Conservation (phyloP, 1,284 basidiomycete genomes). For the Pseudozyma pruni region DNA sequence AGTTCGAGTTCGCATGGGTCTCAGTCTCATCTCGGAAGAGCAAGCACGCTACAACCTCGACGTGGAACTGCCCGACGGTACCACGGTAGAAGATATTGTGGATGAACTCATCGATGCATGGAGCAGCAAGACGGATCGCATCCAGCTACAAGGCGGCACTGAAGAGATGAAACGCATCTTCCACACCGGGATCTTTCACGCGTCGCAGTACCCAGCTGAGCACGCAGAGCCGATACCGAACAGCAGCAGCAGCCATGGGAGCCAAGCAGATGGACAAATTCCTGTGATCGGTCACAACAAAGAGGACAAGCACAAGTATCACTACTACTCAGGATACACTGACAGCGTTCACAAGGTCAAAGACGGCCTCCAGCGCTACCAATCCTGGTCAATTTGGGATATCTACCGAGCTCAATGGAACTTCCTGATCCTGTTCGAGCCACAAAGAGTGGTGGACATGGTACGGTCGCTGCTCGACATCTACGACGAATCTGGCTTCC, state of each 20-base stretch:
- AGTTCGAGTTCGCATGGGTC: conserved; percentile 77
- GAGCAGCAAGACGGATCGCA: conserved; percentile 78
- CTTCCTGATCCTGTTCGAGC: conserved; percentile 79
- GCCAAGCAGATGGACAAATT: background rate
- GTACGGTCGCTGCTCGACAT: conserved; percentile 83
- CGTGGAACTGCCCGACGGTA: conserved; percentile 69
- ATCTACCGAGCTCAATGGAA: conserved; percentile 82
- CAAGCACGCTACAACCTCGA: conserved; percentile 80
- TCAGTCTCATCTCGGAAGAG: conserved; percentile 80
- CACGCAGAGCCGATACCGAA: conserved; percentile 72
- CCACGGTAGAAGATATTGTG: conserved; percentile 75
- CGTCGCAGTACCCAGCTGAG: conserved; percentile 79
- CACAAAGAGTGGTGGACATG: conserved; percentile 80
- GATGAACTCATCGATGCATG: conserved; percentile 74
- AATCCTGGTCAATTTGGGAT: conserved; percentile 87
- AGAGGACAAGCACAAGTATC: conserved; percentile 29
- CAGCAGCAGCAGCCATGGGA: conserved; percentile 52
- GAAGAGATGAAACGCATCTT: conserved; percentile 74
- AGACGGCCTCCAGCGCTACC: conserved; percentile 75
- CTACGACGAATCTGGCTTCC: conserved; percentile 79
- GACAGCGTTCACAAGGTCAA: conserved; percentile 72
- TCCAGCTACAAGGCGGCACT: conserved; percentile 74
- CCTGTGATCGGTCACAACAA: no score
- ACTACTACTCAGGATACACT: conserved; percentile 82
- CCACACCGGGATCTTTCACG: conserved; percentile 66